Evolutionary conservation across 495 filamentous ascomycete genomes (phyloP).

Genomic region (Letharia columbiana): DNA sequence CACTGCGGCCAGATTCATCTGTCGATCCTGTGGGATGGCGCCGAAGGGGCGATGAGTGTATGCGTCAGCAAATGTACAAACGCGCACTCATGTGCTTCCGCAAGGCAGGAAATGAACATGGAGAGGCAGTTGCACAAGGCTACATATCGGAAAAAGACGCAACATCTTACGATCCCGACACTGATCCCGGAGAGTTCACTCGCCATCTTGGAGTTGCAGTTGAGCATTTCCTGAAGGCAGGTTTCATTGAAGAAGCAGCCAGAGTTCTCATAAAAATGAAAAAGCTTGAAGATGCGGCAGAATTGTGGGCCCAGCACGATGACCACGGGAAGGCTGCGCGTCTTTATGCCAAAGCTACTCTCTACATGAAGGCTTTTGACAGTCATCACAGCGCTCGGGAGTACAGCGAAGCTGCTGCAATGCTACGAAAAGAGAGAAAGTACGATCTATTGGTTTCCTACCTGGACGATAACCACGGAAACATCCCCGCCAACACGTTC

Average conservation of each 20-base stretch:
- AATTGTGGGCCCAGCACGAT: slow-evolving; percentile 5
- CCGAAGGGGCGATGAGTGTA: neutral
- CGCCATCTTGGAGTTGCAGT: neutral
- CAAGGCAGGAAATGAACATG: neutral
- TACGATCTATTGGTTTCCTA: slow-evolving; percentile 28
- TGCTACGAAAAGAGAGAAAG: slow-evolving; percentile 27
- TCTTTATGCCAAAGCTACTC: slow-evolving; percentile 18
- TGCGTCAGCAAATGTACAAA: slow-evolving; percentile 6
- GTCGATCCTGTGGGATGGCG: slow-evolving; percentile 2
- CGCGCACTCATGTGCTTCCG: slow-evolving; percentile 2
- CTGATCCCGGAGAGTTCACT: neutral
- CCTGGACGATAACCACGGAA: slow-evolving; percentile 17
- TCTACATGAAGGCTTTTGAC: slow-evolving; percentile 20
- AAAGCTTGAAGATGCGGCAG: neutral
- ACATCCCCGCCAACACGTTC: slow-evolving; percentile 10
- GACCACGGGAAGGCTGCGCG: slow-evolving; percentile 22
- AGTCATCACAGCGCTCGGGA: slow-evolving; percentile 17
- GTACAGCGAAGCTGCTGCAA: slow-evolving; percentile 31
- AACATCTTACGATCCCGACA: neutral
- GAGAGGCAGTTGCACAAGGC: slow-evolving; percentile 6
- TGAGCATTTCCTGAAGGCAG: neutral
- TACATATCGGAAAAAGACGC: neutral
- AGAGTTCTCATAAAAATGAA: neutral
- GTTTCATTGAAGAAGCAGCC: neutral
- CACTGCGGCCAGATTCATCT: neutral